Evolutionary conservation across 148 eudicot genomes (phyloP), one percentile per base, ranked within the genome.

Genomic region (Rheum nobile): DNA sequence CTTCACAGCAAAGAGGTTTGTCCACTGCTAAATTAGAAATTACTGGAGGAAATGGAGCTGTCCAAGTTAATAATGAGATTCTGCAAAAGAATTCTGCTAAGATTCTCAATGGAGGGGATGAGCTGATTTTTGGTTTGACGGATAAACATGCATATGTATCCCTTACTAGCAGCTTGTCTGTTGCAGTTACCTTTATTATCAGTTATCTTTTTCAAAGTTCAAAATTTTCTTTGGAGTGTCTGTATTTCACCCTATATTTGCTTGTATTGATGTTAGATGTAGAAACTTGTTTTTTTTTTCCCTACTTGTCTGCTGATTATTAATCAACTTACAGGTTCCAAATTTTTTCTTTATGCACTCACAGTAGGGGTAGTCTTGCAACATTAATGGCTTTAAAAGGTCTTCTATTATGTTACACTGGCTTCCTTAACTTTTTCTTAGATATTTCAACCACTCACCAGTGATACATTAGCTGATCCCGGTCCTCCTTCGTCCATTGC

Each of bases 101-200:
- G 24, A 84, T 74, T 43, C 82, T 95, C 47, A 83, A 78, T 71
- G 93, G 82, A 39, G 98, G 98, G 42, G 98, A 94, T 78, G 98
- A 89, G 76, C 83, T 94, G 85, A 79, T 88, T 57, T 94, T 94
- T 77, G 86, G 83, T 75, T 74, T 84, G 70, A 75, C 87, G 19
- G 89, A 86, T n/a, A 82, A 81, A 82, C 86, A 91, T 87, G 90
- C 93, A 82, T 95, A 90, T 73, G 98, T 95, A 95, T 95, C 97
- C 98, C 89, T 82, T 29, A 50, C 48, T 28, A 21, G 22, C 29
- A 22, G 2, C 21, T 34, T 17, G 10, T 17, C 21, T 17, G 10
- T 65, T 16, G 6, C 32, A 65, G 6, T 16, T 65, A 32, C 32
- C 16, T 17, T 2, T 74, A 39, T 24, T 44, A 61, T 26, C 32